phyloP scores from a whole-genome alignment of 345 rosid species.

The Hibiscus trionum region DNA sequence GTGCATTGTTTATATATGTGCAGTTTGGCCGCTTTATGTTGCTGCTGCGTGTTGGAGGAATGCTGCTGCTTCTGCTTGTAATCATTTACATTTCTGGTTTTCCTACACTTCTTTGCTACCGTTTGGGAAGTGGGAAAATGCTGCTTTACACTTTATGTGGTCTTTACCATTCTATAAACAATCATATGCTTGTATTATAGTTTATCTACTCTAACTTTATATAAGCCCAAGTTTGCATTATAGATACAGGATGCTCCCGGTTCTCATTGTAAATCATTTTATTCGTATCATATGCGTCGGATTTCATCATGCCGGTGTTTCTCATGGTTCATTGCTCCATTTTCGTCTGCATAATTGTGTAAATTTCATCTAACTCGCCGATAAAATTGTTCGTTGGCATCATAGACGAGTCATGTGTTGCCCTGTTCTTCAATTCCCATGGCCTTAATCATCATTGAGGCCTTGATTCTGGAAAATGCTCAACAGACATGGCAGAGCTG shows the following conservation, averaged over 20 bases:
- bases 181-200: neutral
- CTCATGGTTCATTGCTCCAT: neutral
- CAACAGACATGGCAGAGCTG: neutral
- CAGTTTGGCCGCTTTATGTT: conserved; percentile 46
- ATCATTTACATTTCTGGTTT: neutral
- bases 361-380: no score
- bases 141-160: conserved; percentile 18
- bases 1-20: conserved; percentile 8
- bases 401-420: no score
- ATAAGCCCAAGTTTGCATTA: conserved; percentile 5
- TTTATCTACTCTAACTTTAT: conserved; percentile 3
- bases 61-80: conserved; percentile 27
- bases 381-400: no score
- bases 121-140: conserved; percentile 17
- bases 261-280: neutral
- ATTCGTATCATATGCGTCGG: neutral
- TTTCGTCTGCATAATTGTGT: no score
- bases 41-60: conserved; percentile 42
- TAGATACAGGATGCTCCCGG: neutral
- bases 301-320: neutral
- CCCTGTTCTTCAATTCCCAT: neutral
- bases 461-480: neutral
- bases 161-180: neutral
- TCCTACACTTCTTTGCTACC: neutral
- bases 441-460: neutral